Percentiles rank a stretch among this genome's conserved stretches.
phyloP scores from a whole-genome alignment of 441 rosid genomes.

The Syzygium syzygioides region DNA sequence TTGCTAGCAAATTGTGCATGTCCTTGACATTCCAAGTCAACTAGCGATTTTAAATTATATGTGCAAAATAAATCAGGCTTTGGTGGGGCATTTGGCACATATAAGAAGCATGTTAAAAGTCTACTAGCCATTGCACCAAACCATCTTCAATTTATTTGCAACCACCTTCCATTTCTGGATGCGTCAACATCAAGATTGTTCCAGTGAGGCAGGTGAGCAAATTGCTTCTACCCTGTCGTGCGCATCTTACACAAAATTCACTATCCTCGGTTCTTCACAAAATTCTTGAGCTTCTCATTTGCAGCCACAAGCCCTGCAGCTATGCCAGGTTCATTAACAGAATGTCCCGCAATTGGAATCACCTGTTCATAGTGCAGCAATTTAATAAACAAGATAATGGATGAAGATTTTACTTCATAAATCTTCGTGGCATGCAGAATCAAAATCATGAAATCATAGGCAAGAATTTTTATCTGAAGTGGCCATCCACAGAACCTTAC shows the following conservation, averaged over 20 bases:
- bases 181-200: not conserved
- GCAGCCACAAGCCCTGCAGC: slow-evolving; percentile 84
- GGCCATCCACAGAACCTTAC: not conserved
- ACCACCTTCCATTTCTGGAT: not conserved
- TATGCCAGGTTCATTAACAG: slow-evolving; percentile 82
- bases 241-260: slow-evolving; percentile 10
- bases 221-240: not conserved
- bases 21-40: not conserved
- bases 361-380: slow-evolving; percentile 28
- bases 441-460: not conserved
- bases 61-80: not conserved
- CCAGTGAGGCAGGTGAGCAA: not conserved
- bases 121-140: not conserved
- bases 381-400: not conserved
- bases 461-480: not conserved
- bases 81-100: not conserved
- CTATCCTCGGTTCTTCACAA: slow-evolving; percentile 22
- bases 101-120: not conserved
- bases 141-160: not conserved
- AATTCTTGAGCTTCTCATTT: slow-evolving; percentile 61
- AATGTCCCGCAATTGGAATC: slow-evolving; percentile 83
- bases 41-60: not conserved
- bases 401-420: not conserved
- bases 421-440: not conserved
- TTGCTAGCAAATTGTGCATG: not conserved